These are phyloP conservation scores for Pichia nanzhaoensis DNA, from an alignment of 805 yeast genomes.

Conservation along the genomic window DNA sequence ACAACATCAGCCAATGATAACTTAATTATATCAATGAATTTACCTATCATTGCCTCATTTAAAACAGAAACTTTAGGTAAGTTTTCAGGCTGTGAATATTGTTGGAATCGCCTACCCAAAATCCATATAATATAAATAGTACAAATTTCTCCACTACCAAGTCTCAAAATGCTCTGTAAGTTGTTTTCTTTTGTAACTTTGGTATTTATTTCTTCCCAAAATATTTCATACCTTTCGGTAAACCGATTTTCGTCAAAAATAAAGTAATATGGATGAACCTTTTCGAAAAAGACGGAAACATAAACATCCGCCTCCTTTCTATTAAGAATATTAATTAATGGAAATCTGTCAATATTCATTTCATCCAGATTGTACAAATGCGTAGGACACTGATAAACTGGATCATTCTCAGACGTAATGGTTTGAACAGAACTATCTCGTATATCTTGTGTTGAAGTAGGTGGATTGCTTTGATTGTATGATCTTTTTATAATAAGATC, in stretches of 20 bases:
- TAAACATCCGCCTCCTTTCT: conserved; percentile 33
- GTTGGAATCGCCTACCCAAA: conserved; percentile 31
- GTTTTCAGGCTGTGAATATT: conserved; percentile 23
- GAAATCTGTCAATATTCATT: conserved; percentile 32
- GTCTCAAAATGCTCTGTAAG: conserved; percentile 14
- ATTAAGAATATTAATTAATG: conserved; percentile 31
- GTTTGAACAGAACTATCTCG: conserved; percentile 30
- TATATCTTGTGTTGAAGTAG: conserved; percentile 30
- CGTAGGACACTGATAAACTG: conserved; percentile 30
- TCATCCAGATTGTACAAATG: conserved; percentile 28
- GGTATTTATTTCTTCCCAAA: conserved; percentile 32
- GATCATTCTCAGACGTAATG: conserved; percentile 30
- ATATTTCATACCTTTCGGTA: conserved; percentile 30
- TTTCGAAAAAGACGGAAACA: conserved; percentile 34
- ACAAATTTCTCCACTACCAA: conserved; percentile 34
- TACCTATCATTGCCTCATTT: conserved; percentile 22
- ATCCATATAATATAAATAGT: conserved; percentile 43
- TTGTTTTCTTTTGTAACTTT: conserved; percentile 9
- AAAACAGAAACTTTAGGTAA: conserved; percentile 20
- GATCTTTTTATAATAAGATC: conserved; percentile 36
- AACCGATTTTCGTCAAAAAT: conserved; percentile 34
- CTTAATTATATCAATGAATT: conserved; percentile 36
- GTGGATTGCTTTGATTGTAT: conserved; percentile 28
- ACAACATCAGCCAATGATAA: conserved; percentile 38
- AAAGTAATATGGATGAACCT: conserved; percentile 39